A percentile compares a stretch with the other conserved stretches of the same genome.
phyloP scores from a whole-genome alignment of 441 rosid genomes.

The Pelargonium hybrid region DNA sequence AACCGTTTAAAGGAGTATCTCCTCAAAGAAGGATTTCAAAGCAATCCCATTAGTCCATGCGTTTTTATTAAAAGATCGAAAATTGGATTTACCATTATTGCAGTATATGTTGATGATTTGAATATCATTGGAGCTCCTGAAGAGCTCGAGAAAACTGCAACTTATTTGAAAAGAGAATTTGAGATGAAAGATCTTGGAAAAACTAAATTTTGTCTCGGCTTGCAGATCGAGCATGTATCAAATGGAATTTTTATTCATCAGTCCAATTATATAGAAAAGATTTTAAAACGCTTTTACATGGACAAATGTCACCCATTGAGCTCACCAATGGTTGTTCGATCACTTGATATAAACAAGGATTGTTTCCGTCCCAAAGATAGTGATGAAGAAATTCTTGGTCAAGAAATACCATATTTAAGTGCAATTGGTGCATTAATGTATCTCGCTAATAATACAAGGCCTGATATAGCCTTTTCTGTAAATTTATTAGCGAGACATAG shows the following conservation, averaged over 20 bases:
- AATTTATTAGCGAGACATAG: not conserved
- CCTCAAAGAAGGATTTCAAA: not conserved
- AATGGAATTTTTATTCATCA: conserved; percentile 9
- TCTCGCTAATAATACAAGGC: not conserved
- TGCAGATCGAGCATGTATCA: not conserved
- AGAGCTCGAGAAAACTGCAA: not conserved
- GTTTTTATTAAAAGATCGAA: not conserved
- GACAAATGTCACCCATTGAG: not conserved
- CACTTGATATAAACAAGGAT: conserved; percentile 5
- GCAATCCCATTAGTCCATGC: not conserved
- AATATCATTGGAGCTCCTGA: conserved; percentile 8
- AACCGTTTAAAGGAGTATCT: not conserved
- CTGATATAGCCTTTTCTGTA: not conserved
- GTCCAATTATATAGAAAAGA: not conserved
- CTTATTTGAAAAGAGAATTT: conserved; percentile 7
- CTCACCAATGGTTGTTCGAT: not conserved
- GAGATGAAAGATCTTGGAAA: conserved; percentile 10
- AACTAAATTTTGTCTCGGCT: conserved; percentile 8
- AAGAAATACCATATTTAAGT: not conserved
- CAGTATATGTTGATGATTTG: conserved; percentile 9
- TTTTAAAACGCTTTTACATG: not conserved
- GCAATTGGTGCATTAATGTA: not conserved
- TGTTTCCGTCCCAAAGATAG: not conserved
- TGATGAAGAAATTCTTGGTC: not conserved
- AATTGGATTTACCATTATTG: not conserved